Evolutionary conservation across 2,329 filamentous ascomycete genomes (phyloP), one percentile per base, ranked within the genome.

Genomic region (Alternaria dauci): DNA sequence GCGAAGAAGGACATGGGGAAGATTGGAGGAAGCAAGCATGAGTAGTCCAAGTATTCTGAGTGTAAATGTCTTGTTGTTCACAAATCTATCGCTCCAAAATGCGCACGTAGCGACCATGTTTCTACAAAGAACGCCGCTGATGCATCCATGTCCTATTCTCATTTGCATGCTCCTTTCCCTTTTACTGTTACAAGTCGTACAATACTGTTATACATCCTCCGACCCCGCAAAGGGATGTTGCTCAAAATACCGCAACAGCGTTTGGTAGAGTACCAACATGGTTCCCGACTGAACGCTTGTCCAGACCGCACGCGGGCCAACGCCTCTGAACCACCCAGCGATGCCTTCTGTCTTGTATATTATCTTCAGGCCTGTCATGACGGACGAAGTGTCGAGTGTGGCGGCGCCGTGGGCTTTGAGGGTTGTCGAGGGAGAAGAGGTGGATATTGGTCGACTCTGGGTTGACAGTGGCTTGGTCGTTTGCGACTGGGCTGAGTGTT

Each of bases 261-360:
- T 91, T 81, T 98, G 94, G 79, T 98, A 98, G 77, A 97, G 83
- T 70, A 98, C 94, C 76, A 98, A 84, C 94, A 98, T 98, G 67
- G 93, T 96, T 42, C 94, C 92, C 74, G 92, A 97, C 82, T 99
- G 95, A 59, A 98, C 92, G 73, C 94, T 97, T 23, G 95, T 99
- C 95, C 95, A 99, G 14, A 98, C 92, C 58, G 90, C 90, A 55
- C 95, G 88, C 2, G 95, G 95, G 0, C 94, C 94, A 2, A 99
- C 94, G 26, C 95, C 95, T 59, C 95, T 88, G 80, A 99, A 99
- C 89, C 93, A 96, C 1, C 95, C 96, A 2, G 86, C 87, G 16
- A 98, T 70, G 1, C 95, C 95, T 80, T 99, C 95, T 6, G 91
- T 92, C 68, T 87, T 88, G 81, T 98, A 99, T 71, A 99, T 96